These are phyloP conservation scores for Quercus robur DNA, from an alignment of 306 rosid species.

Conservation along the genomic window DNA sequence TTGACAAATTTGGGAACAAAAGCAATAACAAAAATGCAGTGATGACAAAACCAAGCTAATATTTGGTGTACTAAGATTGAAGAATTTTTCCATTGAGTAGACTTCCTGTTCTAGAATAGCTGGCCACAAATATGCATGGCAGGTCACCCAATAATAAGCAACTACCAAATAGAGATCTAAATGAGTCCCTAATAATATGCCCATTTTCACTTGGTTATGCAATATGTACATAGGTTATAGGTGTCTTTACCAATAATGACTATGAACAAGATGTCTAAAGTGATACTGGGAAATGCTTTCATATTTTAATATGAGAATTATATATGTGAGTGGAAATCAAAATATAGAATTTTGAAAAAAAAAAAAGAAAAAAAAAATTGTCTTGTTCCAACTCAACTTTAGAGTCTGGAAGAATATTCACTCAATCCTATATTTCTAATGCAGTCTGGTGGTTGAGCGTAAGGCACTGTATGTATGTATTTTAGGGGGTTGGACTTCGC, in stretches of 20 bases:
- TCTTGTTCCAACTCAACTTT: not conserved
- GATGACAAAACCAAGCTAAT: not conserved
- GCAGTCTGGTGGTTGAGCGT: not conserved
- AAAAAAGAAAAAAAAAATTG: not conserved
- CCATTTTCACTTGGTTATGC: too few species aligned
- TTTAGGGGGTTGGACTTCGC: too few species aligned
- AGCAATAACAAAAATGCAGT: not conserved
- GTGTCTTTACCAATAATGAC: too few species aligned
- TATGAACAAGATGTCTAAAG: not conserved
- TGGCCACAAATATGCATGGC: not conserved
- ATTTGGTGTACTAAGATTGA: not conserved
- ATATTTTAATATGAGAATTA: not conserved
- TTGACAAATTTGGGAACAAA: not conserved
- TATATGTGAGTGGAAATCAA: not conserved
- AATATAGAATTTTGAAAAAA: not conserved
- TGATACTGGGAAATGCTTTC: not conserved
- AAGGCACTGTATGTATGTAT: not conserved
- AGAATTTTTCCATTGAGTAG: not conserved
- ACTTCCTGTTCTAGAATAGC: not conserved
- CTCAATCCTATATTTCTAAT: not conserved
- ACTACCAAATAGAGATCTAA: not conserved
- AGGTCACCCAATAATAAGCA: not conserved
- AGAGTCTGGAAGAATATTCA: not conserved
- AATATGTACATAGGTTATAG: too few species aligned
- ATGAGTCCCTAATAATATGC: too few species aligned